Percentiles rank a stretch among this genome's conserved stretches.
These are phyloP conservation scores for Agaricus blazei DNA, from an alignment of 768 basidiomycete genomes.

Conservation along the genomic window DNA sequence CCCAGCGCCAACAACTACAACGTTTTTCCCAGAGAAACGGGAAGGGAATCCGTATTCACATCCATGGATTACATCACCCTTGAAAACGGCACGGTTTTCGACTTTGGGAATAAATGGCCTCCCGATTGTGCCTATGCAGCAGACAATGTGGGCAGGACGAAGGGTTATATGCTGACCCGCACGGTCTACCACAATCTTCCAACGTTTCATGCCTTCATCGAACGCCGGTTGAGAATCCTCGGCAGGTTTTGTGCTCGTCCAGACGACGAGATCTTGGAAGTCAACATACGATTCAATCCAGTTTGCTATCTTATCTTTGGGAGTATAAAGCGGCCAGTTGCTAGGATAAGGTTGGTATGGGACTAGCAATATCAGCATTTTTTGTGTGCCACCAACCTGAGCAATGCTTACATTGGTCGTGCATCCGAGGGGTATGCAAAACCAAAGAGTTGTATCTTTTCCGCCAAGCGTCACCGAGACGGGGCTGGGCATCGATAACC, in stretches of 20 bases:
- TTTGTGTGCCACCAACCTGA: background rate
- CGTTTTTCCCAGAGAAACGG: background rate
- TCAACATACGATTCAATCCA: slow-evolving; percentile 7
- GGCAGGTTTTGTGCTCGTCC: slow-evolving; percentile 3
- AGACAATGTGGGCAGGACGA: slow-evolving; percentile 6
- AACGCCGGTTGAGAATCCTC: background rate
- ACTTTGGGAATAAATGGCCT: background rate
- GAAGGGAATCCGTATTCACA: background rate
- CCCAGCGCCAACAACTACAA: slow-evolving; percentile 5
- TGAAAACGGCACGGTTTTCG: background rate
- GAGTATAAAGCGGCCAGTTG: background rate
- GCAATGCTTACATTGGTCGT: slow-evolving; percentile 4
- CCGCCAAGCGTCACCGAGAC: slow-evolving; percentile 2
- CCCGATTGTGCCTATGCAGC: slow-evolving; percentile 1
- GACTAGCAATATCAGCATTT: background rate
- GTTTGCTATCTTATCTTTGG: slow-evolving; percentile 5
- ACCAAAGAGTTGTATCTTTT: slow-evolving; percentile 7
- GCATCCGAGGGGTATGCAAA: slow-evolving; percentile 1
- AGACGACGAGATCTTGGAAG: slow-evolving; percentile 2
- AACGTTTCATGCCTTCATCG: background rate
- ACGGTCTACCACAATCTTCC: slow-evolving; percentile 1
- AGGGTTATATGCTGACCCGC: slow-evolving; percentile 1
- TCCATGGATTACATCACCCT: slow-evolving; percentile 5
- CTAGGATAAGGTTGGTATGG: slow-evolving; percentile 1
- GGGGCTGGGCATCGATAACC: slow-evolving; percentile 1